A percentile compares a stretch with the other conserved stretches of the same genome.
phyloP scores from a whole-genome alignment of 192 early-diverging fungal species.

The Coemansia sp. region DNA sequence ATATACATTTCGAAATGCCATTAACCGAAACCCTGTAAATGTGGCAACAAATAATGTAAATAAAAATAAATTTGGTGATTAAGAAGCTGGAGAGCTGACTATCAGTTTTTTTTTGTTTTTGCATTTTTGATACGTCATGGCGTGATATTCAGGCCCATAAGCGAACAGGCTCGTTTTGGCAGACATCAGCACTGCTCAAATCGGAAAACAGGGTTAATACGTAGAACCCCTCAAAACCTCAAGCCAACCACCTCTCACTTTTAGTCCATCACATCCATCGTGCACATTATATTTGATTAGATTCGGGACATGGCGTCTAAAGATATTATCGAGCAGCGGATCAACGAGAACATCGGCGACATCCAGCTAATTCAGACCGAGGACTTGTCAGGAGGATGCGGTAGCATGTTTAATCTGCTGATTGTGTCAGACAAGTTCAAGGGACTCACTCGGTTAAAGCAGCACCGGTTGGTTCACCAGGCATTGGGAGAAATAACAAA shows the following conservation, averaged over 20 bases:
- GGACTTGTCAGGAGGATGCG: conserved; percentile 74
- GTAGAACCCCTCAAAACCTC: neutral
- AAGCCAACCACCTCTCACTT: neutral
- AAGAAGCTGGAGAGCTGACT: neutral
- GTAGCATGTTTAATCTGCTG: conserved; percentile 84
- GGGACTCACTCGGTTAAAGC: conserved; percentile 69
- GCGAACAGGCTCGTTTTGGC: neutral
- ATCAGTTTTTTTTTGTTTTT: neutral
- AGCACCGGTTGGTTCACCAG: conserved; percentile 83
- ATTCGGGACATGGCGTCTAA: conserved; percentile 8
- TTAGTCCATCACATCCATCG: neutral
- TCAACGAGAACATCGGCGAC: neutral
- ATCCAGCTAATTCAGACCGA: conserved; percentile 14
- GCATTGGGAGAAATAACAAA: conserved; percentile 82
- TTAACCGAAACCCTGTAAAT: conserved; percentile 12
- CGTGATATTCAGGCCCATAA: neutral
- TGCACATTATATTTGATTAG: too few species aligned
- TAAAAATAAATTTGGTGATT: neutral
- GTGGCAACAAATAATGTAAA: neutral
- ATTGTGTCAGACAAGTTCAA: conserved; percentile 76
- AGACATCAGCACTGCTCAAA: neutral
- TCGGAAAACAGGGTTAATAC: neutral
- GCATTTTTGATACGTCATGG: neutral
- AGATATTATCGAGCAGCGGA: conserved; percentile 15
- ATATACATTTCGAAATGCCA: conserved; percentile 42